phyloP scores from a whole-genome alignment of 257 asterid genomes.

The Solanum dulcamara region DNA sequence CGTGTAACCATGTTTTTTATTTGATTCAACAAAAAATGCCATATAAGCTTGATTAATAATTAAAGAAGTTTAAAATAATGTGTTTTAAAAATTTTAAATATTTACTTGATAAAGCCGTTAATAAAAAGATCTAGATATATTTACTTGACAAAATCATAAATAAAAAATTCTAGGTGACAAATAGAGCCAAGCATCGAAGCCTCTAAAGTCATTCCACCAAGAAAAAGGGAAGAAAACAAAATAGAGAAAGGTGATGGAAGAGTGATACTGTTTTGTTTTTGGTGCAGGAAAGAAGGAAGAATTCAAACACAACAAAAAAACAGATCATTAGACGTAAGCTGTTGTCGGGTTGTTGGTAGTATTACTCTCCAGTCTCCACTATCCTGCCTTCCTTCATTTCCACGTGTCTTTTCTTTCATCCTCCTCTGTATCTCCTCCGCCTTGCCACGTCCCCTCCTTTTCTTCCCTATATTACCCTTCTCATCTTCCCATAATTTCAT shows the following conservation, averaged over 20 bases:
- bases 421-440: background rate
- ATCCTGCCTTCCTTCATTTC: background rate
- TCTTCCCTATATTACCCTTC: background rate
- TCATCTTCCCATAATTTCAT: background rate
- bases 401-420: background rate
- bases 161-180: too few species aligned
- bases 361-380: background rate
- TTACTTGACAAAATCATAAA: too few species aligned
- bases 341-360: slow-evolving; percentile 22
- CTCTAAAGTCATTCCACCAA: too few species aligned
- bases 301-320: background rate
- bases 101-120: too few species aligned
- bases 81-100: too few species aligned
- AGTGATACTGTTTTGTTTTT: background rate
- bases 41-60: too few species aligned
- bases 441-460: slow-evolving; percentile 8
- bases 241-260: background rate
- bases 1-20: too few species aligned
- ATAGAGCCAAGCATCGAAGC: too few species aligned
- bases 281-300: background rate
- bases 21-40: too few species aligned
- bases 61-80: too few species aligned
- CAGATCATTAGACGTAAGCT: slow-evolving; percentile 9
- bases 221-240: background rate
- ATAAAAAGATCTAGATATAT: too few species aligned